These are phyloP conservation scores for Cercospora zeae-maydis DNA, from an alignment of 2,329 filamentous ascomycete genomes.

Conservation along the genomic window DNA sequence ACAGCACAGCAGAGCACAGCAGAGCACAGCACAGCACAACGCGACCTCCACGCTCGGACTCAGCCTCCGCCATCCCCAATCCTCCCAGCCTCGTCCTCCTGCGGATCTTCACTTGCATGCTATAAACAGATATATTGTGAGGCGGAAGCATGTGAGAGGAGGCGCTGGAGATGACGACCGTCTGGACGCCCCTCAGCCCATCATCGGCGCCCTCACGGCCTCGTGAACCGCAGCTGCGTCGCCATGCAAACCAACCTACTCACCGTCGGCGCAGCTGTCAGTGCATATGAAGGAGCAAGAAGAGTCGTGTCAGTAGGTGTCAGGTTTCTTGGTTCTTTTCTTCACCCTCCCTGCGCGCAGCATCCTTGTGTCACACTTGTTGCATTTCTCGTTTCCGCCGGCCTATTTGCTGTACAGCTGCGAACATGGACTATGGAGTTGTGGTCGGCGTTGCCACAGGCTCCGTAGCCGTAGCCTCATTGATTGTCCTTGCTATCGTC, in stretches of 20 bases:
- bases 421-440: slow-evolving; percentile 2
- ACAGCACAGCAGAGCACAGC: neutral
- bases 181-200: slow-evolving; percentile 11
- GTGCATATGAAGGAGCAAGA: slow-evolving; percentile 2
- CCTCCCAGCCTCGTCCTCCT: neutral
- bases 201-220: neutral
- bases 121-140: slow-evolving; percentile 5
- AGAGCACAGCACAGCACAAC: neutral
- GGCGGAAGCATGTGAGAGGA: slow-evolving; percentile 9
- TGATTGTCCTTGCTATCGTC: neutral
- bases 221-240: neutral
- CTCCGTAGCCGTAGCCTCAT: slow-evolving; percentile 1
- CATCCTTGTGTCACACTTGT: slow-evolving; percentile 1
- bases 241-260: slow-evolving; percentile 3
- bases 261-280: neutral
- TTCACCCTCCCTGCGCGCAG: neutral
- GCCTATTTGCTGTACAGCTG: neutral
- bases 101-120: neutral
- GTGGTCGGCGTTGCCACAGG: slow-evolving; percentile 9
- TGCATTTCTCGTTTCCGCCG: neutral
- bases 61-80: slow-evolving; percentile 5
- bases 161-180: neutral
- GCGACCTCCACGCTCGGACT: neutral
- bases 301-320: neutral
- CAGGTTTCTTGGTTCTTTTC: neutral